Base-by-base conservation (phyloP, 176 grass and related monocot species). In the Musa beccarii region DNA sequence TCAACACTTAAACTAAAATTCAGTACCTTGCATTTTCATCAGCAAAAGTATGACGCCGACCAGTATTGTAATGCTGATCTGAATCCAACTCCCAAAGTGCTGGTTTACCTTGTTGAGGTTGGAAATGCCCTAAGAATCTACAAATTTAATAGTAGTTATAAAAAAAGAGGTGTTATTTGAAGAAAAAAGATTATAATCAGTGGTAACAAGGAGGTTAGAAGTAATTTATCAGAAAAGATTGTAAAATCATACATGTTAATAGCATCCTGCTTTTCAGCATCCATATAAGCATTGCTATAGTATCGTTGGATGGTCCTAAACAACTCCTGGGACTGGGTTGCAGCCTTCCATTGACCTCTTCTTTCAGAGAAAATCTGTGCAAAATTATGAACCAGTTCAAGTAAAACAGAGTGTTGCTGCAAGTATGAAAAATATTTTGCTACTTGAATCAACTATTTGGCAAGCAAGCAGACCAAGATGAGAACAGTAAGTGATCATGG, bases 181-280 rank as follows among this genome's bases (percentile, higher is more conserved):
- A 10, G 22, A 26, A 9, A 17, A 51, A 1, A 12, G 4, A 63
- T 11, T 22, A 26, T 15, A 78, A 29, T 3, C 7, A 57, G 20
- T 14, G 49, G 21, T 52, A 11, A 53, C 49, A 59, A 66, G 15
- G 49, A 20, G 8, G 6, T 13, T 59, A 34, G 62, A 22, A 71
- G 17, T 54, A 59, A 80, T 16, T 63, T 19, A 10, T 63, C 19
- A 52, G 15, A 0, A 29, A 15, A 55, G 61, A 73, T 67, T 67
- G 29, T 52, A 80, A 53, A 81, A 78, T 54, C 96, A 80, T 92
- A 99, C 96, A 99, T 71, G 70, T 99, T 99, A 79, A 99, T 99
- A 87, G 96, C 91, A 86, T 95, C 84, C 82, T 99, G 96, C 80
- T 99, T 99, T 51, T 99, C 90, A 76, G 79, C 86, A 92, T 99